These are phyloP conservation scores for Trametes elegans DNA, from an alignment of 768 basidiomycete species.

Conservation along the genomic window DNA sequence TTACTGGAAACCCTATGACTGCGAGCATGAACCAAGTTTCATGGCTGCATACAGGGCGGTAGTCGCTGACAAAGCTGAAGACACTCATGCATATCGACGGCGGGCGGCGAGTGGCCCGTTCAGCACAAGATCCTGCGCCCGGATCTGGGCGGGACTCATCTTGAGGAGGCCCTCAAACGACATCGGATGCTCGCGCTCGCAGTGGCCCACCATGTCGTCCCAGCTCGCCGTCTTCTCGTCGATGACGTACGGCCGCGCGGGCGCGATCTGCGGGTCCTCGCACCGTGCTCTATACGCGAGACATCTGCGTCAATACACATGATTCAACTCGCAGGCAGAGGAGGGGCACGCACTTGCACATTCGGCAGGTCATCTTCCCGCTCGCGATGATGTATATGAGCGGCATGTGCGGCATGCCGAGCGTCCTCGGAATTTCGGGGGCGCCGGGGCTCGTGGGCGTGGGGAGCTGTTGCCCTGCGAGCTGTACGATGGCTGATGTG, in stretches of 20 bases:
- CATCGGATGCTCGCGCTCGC: conserved; percentile 19
- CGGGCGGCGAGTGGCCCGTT: not conserved
- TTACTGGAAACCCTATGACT: too few relatives aligned
- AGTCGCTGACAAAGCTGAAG: too few relatives aligned
- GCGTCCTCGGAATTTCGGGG: not conserved
- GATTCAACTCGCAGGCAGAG: too few relatives aligned
- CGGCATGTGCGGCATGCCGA: conserved; percentile 19
- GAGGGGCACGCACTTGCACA: conserved; percentile 21
- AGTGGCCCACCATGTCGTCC: conserved; percentile 18
- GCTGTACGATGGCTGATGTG: not conserved
- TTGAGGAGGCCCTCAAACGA: conserved; percentile 10
- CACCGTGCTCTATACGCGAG: not conserved
- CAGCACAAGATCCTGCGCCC: not conserved
- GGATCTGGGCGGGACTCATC: conserved; percentile 11
- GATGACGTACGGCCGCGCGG: conserved; percentile 1
- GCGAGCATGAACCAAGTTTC: too few relatives aligned
- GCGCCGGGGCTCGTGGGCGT: not conserved
- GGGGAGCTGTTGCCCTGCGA: not conserved
- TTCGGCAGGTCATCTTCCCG: conserved; percentile 12
- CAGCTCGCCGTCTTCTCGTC: conserved; percentile 9
- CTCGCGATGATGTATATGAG: conserved; percentile 18
- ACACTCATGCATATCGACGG: too few relatives aligned
- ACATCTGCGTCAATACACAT: too few relatives aligned
- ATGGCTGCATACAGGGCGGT: too few relatives aligned
- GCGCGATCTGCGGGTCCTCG: not conserved